phyloP scores from a whole-genome alignment of 768 basidiomycete genomes.

The Cystofilobasidium ferigula region DNA sequence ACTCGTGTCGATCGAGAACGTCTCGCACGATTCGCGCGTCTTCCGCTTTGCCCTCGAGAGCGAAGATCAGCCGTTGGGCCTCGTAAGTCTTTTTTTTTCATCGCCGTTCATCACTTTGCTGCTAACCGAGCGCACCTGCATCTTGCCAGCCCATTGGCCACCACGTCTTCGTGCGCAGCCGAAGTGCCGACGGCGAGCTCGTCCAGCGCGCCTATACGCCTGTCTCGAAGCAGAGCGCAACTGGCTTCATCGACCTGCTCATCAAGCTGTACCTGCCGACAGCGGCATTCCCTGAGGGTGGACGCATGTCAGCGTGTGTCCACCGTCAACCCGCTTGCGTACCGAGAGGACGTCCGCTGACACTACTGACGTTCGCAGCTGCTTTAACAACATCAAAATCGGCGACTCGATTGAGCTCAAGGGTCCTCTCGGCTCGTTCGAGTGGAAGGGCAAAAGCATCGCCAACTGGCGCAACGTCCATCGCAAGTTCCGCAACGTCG shows the following conservation, averaged over 20 bases:
- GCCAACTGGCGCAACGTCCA: conserved; percentile 40
- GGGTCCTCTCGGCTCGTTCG: conserved; percentile 52
- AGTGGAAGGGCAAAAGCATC: conserved; percentile 44
- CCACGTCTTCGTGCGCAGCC: conserved; percentile 49
- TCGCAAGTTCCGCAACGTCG: conserved; percentile 41
- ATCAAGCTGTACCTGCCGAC: conserved; percentile 39
- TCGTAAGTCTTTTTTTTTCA: conserved; percentile 30
- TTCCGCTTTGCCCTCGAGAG: conserved; percentile 47
- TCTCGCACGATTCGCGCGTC: conserved; percentile 47
- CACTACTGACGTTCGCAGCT: conserved; percentile 22
- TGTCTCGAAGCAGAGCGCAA: conserved; percentile 42
- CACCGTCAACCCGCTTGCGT: neutral
- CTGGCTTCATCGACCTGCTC: conserved; percentile 47
- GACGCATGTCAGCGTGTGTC: conserved; percentile 44
- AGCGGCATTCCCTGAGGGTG: conserved; percentile 40
- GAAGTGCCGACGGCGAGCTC: conserved; percentile 42
- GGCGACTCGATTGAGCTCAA: conserved; percentile 50
- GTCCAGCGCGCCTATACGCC: conserved; percentile 55
- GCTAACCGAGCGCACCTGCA: neutral
- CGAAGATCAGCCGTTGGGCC: conserved; percentile 44
- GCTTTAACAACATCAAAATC: conserved; percentile 44
- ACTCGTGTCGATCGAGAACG: conserved; percentile 39
- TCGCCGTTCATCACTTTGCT: neutral
- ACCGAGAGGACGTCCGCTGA: neutral
- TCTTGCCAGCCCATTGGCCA: conserved; percentile 44